phyloP scores from a whole-genome alignment of 148 eudicot species.

The Fagopyrum esculentum region DNA sequence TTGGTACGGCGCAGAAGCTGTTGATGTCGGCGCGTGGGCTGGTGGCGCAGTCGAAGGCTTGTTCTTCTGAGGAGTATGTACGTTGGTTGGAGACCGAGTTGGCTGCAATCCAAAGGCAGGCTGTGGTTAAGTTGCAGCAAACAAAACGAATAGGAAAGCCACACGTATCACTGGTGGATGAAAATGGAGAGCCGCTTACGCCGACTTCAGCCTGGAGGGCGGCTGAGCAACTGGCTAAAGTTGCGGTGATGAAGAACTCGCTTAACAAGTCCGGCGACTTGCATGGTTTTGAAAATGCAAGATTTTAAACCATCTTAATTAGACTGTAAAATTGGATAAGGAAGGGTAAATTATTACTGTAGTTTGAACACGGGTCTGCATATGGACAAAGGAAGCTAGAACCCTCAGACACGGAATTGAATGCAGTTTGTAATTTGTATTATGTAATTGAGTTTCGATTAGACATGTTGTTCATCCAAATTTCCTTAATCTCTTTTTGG shows the following conservation, averaged over 20 bases:
- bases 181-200: slow-evolving; percentile 66
- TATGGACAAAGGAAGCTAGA: too few relatives aligned
- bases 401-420: too few relatives aligned
- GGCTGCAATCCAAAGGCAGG: slow-evolving; percentile 24
- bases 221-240: slow-evolving; percentile 67
- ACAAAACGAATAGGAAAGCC: background rate
- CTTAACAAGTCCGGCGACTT: slow-evolving; percentile 55
- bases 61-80: slow-evolving; percentile 34
- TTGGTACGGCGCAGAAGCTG: slow-evolving; percentile 48
- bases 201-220: slow-evolving; percentile 72
- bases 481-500: too few relatives aligned
- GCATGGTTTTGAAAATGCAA: slow-evolving; percentile 89
- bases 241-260: slow-evolving; percentile 51
- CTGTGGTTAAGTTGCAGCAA: too few relatives aligned
- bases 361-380: too few relatives aligned
- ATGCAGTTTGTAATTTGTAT: too few relatives aligned
- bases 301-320: slow-evolving; percentile 42
- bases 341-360: too few relatives aligned
- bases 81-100: slow-evolving; percentile 53
- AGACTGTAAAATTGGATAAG: too few relatives aligned
- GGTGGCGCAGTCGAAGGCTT: slow-evolving; percentile 37
- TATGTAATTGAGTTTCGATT: too few relatives aligned
- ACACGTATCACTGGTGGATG: slow-evolving; percentile 24
- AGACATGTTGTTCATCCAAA: too few relatives aligned
- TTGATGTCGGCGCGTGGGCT: slow-evolving; percentile 50